Percentiles rank a stretch among this genome's conserved stretches.
These are phyloP conservation scores for Stentor coeruleus DNA, from an alignment of 73 alveolate species.

Conservation along the genomic window DNA sequence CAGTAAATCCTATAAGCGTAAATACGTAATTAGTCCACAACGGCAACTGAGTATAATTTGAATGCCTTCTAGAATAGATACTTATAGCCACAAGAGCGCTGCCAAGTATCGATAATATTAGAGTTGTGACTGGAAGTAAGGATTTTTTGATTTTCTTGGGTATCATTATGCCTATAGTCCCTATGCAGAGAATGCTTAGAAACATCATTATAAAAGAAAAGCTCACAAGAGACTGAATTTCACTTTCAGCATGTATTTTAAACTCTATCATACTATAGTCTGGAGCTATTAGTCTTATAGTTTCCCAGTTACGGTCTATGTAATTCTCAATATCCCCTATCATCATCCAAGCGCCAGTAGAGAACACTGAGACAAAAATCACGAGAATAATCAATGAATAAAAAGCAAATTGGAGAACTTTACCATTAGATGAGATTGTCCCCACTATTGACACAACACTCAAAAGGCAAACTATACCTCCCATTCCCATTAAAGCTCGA, in stretches of 20 bases:
- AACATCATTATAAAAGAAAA: neutral
- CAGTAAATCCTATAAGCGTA: neutral
- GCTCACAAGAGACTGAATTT: constrained; percentile 6
- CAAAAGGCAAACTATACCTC: neutral
- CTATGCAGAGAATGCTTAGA: neutral
- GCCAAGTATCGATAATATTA: constrained; percentile 1
- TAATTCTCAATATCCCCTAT: constrained; percentile 1
- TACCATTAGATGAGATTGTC: neutral
- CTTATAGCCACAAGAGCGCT: constrained; percentile 16
- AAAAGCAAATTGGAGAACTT: constrained; percentile 14
- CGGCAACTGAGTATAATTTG: constrained; percentile 23
- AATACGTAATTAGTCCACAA: constrained; percentile 6
- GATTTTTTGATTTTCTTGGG: neutral
- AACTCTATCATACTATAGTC: constrained; percentile 11
- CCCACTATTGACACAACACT: neutral
- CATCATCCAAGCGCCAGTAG: constrained; percentile 15
- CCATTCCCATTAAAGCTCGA: constrained; percentile 25
- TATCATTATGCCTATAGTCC: neutral
- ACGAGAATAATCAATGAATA: neutral
- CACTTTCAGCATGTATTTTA: constrained; percentile 8
- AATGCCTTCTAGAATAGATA: constrained; percentile 9
- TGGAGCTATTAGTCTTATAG: neutral
- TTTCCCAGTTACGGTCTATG: constrained; percentile 22
- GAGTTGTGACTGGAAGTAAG: constrained; percentile 2
- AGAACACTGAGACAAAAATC: neutral